Evolutionary conservation across 352 stramenopile genomes (phyloP).

Genomic region (Phytopythium chamaehyphon): DNA sequence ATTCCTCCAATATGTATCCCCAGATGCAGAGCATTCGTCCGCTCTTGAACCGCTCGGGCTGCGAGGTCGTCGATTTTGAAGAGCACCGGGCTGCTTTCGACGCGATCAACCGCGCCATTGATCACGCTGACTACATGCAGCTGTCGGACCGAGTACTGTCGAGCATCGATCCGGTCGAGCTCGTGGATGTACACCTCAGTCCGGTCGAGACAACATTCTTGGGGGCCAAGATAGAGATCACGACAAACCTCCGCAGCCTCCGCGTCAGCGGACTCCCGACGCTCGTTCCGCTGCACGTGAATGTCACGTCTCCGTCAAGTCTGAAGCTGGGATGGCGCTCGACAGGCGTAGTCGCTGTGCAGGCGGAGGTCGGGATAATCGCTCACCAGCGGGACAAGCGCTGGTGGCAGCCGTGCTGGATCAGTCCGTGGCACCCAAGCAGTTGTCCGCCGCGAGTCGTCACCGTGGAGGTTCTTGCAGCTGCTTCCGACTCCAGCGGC

Average conservation of each 20-base stretch:
- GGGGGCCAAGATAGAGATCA: not conserved
- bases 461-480: not conserved
- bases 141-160: conserved; percentile 5
- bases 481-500: not conserved
- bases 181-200: not conserved
- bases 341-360: not conserved
- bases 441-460: not conserved
- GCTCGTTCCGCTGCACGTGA: conserved; percentile 3
- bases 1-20: not conserved
- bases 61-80: conserved; percentile 5
- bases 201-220: not conserved
- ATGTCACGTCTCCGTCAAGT: conserved; percentile 3
- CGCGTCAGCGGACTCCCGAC: conserved; percentile 1
- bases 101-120: conserved; percentile 4
- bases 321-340: conserved; percentile 4
- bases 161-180: not conserved
- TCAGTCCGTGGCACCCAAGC: conserved; percentile 4
- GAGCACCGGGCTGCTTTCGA: not conserved
- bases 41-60: not conserved
- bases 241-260: not conserved
- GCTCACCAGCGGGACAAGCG: conserved; percentile 2
- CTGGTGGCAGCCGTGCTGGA: conserved; percentile 9
- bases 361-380: not conserved
- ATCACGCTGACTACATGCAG: conserved; percentile 5
- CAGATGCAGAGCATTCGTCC: not conserved